Evolutionary conservation across 2,329 filamentous ascomycete species (phyloP).

Genomic region (Claviceps sp.): DNA sequence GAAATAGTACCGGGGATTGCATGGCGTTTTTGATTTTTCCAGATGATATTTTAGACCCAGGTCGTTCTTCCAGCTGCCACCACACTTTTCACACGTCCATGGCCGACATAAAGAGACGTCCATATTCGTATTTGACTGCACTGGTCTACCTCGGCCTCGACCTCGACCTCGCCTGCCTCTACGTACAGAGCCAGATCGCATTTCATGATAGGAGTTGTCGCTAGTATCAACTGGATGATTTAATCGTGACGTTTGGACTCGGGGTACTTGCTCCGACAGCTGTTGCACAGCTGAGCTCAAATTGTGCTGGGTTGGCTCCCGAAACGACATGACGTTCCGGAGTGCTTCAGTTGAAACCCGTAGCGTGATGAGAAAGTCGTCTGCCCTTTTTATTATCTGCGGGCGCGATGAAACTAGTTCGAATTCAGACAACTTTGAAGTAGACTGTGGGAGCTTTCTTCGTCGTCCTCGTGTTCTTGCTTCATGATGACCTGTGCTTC

Average conservation of each 20-base stretch:
- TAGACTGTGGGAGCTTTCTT: background rate
- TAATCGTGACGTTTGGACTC: background rate
- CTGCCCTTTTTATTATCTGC: background rate
- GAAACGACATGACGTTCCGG: background rate
- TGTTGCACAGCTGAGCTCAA: background rate
- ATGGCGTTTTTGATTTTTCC: conserved; percentile 38
- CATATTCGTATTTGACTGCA: conserved; percentile 7
- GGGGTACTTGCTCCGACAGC: background rate
- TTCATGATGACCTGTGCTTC: background rate
- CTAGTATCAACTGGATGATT: background rate
- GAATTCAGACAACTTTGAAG: background rate
- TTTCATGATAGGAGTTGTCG: background rate
- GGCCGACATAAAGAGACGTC: conserved; percentile 12
- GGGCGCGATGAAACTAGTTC: background rate
- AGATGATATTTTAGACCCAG: conserved; percentile 45
- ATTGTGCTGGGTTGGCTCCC: background rate
- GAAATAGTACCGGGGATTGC: conserved; percentile 31
- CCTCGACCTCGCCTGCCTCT: conserved; percentile 6
- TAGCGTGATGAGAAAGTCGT: conserved; percentile 1
- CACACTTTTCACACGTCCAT: conserved; percentile 39
- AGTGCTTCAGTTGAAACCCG: conserved; percentile 2
- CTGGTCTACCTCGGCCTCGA: conserved; percentile 3
- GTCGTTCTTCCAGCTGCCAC: conserved; percentile 42
- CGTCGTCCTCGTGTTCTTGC: background rate
- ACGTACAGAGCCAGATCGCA: background rate